A percentile compares a stretch with the other conserved stretches of the same genome.
phyloP scores from a whole-genome alignment of 768 basidiomycete species.

The Lepiota brunneoincarnata region DNA sequence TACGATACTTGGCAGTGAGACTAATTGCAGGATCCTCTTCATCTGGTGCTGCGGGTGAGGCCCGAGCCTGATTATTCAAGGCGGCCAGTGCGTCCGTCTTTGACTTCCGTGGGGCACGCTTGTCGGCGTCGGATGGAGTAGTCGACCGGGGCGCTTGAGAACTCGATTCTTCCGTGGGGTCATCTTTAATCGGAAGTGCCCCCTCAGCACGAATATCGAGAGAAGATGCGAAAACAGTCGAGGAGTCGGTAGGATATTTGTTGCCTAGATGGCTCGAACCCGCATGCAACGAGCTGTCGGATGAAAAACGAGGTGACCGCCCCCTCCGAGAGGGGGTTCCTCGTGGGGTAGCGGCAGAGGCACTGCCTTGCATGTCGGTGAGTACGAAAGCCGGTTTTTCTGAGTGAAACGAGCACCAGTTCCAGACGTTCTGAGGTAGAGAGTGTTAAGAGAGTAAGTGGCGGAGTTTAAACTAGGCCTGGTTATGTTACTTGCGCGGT shows the following conservation, averaged over 20 bases:
- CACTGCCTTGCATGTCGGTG: constrained; percentile 42
- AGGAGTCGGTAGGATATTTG: constrained; percentile 50
- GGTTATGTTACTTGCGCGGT: constrained; percentile 43
- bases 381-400: constrained; percentile 32
- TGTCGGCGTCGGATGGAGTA: constrained; percentile 39
- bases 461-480: constrained; percentile 43
- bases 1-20: constrained; percentile 46
- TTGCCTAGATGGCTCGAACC: constrained; percentile 41
- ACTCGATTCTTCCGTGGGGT: constrained; percentile 34
- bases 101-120: constrained; percentile 84
- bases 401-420: constrained; percentile 29
- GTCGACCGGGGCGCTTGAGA: constrained; percentile 35
- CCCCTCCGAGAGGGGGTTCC: constrained; percentile 63
- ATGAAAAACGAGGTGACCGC: constrained; percentile 55
- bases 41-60: constrained; percentile 51
- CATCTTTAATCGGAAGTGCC: constrained; percentile 57
- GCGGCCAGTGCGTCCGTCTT: constrained; percentile 87
- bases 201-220: constrained; percentile 79
- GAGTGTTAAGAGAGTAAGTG: constrained; percentile 39
- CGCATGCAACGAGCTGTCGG: constrained; percentile 45
- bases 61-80: constrained; percentile 63
- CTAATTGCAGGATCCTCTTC: constrained; percentile 47
- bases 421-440: constrained; percentile 39
- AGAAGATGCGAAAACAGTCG: constrained; percentile 59
- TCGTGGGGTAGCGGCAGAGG: constrained; percentile 47